These are phyloP conservation scores for Miscanthus lutarioriparius DNA, from an alignment of 176 grass and related monocot species.

Conservation along the genomic window DNA sequence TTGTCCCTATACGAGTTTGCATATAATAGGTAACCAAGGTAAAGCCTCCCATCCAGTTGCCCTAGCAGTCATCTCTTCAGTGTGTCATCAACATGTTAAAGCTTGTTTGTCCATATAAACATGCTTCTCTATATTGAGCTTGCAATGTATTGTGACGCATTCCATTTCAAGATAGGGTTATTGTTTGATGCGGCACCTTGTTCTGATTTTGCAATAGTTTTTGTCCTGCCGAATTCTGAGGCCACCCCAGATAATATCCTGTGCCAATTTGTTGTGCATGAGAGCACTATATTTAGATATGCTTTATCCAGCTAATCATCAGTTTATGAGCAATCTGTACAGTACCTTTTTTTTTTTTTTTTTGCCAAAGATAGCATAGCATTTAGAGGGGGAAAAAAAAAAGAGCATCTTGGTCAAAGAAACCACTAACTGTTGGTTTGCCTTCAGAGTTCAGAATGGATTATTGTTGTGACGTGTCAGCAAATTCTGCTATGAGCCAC, in stretches of 20 bases:
- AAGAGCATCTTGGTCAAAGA: neutral
- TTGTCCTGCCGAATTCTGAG: neutral
- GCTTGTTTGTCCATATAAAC: slow-evolving; percentile 1
- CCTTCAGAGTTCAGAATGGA: neutral
- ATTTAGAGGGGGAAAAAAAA: neutral
- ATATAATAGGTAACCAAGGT: neutral
- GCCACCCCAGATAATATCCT: neutral
- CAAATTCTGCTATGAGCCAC: slow-evolving; percentile 7
- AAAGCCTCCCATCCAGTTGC: neutral
- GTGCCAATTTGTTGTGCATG: no score
- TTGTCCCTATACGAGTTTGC: neutral
- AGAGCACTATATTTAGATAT: no score
- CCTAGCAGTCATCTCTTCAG: neutral
- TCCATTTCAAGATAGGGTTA: slow-evolving; percentile 11
- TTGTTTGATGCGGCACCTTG: neutral
- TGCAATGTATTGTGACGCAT: slow-evolving; percentile 1
- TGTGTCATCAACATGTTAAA: neutral
- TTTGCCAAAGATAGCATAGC: slow-evolving; percentile 9
- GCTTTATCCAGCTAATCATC: no score
- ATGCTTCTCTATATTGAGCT: slow-evolving; percentile 13
- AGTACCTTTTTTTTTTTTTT: neutral
- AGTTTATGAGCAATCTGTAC: no score
- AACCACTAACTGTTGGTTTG: slow-evolving; percentile 10
- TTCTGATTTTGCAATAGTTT: slow-evolving; percentile 20
- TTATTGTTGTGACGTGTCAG: neutral